Base-by-base conservation (phyloP, 345 rosid genomes). In the Sonneratia alba region DNA sequence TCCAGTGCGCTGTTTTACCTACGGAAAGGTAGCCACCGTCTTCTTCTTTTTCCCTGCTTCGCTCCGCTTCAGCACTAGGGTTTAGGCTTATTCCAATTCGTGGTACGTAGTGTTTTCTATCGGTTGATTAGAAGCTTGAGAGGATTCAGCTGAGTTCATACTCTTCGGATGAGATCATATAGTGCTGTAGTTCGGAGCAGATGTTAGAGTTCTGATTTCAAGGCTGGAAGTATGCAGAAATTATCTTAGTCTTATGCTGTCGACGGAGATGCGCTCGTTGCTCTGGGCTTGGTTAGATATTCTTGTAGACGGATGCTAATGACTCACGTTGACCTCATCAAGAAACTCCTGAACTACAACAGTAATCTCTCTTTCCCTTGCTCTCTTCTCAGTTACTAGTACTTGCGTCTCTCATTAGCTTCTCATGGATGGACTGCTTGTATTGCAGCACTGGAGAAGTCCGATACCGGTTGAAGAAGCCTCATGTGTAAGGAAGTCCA, bases 251-350 rank as follows among this genome's bases (percentile, higher is more conserved):
- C n/a, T n/a, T n/a, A n/a, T n/a, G n/a, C n/a, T n/a, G n/a, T n/a
- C n/a, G n/a, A n/a, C n/a, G n/a, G 98, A 73, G 99, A 95, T 69
- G 99, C 99, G 36, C 96, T 92, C 72, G 99, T 92, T 89, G 93
- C 96, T 4, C 77, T 95, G 72, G 88, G 88, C 13, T 80, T 95
- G 78, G 97, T 92, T 51, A 88, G 96, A 8, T 95, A 95, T 83
- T 95, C 98, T 74, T 95, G 98, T 69, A 87, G 99, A 77, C 74
- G 99, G 77, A 95, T 95, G 99, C 97, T 92, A 12, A 95, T 95
- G 97, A 95, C 99, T 73, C 99, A 95, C 71, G 99, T 95, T 36
- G 99, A 95, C 83, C 94, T 95, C 74, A 95, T 95, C 61, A 98
- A 95, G 85, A 95, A 95, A 89, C 99, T 95, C 79, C 88, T 95